Evolutionary conservation across 2,329 filamentous ascomycete genomes (phyloP).

Genomic region (Xylariomycetidae sp.): DNA sequence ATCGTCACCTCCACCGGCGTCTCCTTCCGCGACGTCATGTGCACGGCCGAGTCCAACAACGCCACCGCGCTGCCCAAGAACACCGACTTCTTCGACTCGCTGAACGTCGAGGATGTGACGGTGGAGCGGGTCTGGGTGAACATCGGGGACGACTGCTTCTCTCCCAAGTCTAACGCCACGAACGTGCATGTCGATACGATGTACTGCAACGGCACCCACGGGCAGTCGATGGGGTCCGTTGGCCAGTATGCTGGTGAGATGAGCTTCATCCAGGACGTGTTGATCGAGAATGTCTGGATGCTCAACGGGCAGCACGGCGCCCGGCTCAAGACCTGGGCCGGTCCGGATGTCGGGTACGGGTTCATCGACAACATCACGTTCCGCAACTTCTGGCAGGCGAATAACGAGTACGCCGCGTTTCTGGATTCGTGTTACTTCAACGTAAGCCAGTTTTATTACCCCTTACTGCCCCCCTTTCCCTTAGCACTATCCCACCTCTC

Average conservation of each 20-base stretch:
- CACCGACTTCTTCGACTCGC: conserved; percentile 58
- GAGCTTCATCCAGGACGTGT: conserved; percentile 52
- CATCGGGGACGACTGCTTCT: conserved; percentile 58
- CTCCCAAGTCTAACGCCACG: conserved; percentile 54
- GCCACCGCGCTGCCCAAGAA: conserved; percentile 48
- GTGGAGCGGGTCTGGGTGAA: conserved; percentile 48
- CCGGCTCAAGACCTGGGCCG: conserved; percentile 59
- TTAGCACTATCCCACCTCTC: neutral
- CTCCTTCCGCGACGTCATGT: conserved; percentile 48
- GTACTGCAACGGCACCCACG: conserved; percentile 57
- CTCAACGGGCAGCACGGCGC: conserved; percentile 49
- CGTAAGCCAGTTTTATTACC: no score
- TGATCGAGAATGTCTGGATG: conserved; percentile 56
- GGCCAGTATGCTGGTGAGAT: conserved; percentile 52
- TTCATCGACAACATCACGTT: conserved; percentile 60
- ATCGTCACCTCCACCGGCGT: conserved; percentile 53
- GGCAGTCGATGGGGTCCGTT: conserved; percentile 53
- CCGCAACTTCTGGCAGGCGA: conserved; percentile 51
- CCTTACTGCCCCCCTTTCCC: no score
- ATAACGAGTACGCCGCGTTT: conserved; percentile 53
- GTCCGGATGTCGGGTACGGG: conserved; percentile 51
- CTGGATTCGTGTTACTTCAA: conserved; percentile 62
- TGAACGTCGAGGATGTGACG: conserved; percentile 50
- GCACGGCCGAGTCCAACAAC: conserved; percentile 47
- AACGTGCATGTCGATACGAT: conserved; percentile 55